Conservation (phyloP, 495 filamentous ascomycete species). For the Hypoxylon fuscum region DNA sequence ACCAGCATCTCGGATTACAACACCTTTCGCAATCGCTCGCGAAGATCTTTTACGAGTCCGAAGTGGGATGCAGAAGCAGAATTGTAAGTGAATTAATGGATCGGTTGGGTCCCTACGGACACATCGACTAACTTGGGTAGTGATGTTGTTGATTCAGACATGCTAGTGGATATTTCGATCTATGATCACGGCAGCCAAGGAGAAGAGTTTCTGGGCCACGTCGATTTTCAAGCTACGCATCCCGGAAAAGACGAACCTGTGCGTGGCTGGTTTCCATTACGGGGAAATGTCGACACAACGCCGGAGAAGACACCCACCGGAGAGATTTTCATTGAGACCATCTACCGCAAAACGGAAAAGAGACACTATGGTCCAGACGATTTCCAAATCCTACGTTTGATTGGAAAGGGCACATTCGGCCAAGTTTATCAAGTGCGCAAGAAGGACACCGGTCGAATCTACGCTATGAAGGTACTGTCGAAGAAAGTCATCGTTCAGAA, state of each 20-base stretch:
- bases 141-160: slow-evolving; percentile 92
- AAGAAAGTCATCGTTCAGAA: slow-evolving; percentile 99
- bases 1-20: slow-evolving; percentile 79
- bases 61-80: slow-evolving; percentile 95
- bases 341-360: slow-evolving; percentile 88
- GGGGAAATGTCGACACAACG: slow-evolving; percentile 65
- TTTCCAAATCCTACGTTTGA: slow-evolving; percentile 93
- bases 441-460: slow-evolving; percentile 94
- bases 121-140: slow-evolving; percentile 61
- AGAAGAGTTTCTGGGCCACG: slow-evolving; percentile 92
- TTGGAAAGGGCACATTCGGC: slow-evolving; percentile 98
- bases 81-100: slow-evolving; percentile 77
- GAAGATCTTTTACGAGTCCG: slow-evolving; percentile 80
- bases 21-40: slow-evolving; percentile 67
- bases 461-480: slow-evolving; percentile 98
- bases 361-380: slow-evolving; percentile 96
- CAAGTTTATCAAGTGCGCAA: slow-evolving; percentile 99
- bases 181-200: slow-evolving; percentile 83
- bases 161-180: slow-evolving; percentile 90
- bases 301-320: slow-evolving; percentile 73
- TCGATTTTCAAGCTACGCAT: slow-evolving; percentile 75
- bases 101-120: slow-evolving; percentile 15
- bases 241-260: slow-evolving; percentile 71
- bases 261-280: slow-evolving; percentile 86
- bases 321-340: slow-evolving; percentile 88